A percentile compares a stretch with the other conserved stretches of the same genome.
Conservation (phyloP, 352 stramenopile genomes). For the Pythium sukuiense region DNA sequence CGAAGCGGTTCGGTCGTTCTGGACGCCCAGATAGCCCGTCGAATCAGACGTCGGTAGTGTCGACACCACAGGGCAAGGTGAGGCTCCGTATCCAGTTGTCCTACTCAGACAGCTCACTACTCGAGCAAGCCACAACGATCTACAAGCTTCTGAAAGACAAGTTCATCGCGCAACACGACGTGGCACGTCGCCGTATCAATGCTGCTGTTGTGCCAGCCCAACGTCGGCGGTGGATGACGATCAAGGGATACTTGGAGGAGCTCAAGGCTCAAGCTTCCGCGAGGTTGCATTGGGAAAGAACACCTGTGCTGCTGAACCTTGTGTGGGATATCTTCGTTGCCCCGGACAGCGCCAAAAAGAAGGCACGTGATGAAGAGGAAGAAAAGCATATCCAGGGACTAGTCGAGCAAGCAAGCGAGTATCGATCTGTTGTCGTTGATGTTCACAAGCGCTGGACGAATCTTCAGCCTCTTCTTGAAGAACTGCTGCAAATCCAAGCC, state of each 20-base stretch:
- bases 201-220: constrained; percentile 61
- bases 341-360: constrained; percentile 27
- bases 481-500: constrained; percentile 56
- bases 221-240: constrained; percentile 54
- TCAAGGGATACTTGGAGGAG: constrained; percentile 59
- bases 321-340: constrained; percentile 75
- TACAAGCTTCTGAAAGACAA: constrained; percentile 66
- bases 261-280: constrained; percentile 38
- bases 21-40: constrained; percentile 9
- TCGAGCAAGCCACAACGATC: constrained; percentile 62
- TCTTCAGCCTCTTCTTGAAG: constrained; percentile 60
- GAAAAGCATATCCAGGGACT: constrained; percentile 39
- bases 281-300: constrained; percentile 70
- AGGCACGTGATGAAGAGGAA: constrained; percentile 30
- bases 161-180: constrained; percentile 61
- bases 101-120: constrained; percentile 57
- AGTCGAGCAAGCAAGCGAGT: constrained; percentile 38
- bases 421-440: constrained; percentile 47
- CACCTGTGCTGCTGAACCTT: constrained; percentile 57
- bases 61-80: constrained; percentile 37
- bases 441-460: constrained; percentile 74
- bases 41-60: constrained; percentile 3
- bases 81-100: constrained; percentile 47
- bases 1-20: background rate
- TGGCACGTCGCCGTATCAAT: constrained; percentile 54